Conservation (phyloP, 2,329 filamentous ascomycete species). For the Fusarium penzigii region DNA sequence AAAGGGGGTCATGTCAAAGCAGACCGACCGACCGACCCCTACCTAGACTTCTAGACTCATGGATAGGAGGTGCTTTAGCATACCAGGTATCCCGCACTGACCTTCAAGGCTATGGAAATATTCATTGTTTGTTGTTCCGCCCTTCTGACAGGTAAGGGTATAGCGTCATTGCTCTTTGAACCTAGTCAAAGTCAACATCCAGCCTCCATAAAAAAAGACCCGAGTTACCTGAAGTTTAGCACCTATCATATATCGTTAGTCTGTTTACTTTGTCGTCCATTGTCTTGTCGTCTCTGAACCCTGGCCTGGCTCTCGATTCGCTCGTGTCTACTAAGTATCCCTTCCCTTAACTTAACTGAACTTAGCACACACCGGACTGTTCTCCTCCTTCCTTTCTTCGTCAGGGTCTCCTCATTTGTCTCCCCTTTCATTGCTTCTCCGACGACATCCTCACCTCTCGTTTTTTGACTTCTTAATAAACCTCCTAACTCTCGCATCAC, state of each 20-base stretch:
- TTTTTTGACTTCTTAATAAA: neutral
- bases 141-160: neutral
- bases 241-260: constrained; percentile 19
- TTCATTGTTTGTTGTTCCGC: too few species aligned
- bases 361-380: constrained; percentile 5
- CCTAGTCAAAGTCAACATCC: neutral
- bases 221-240: neutral
- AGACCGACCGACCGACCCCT: too few species aligned
- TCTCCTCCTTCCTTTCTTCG: constrained; percentile 10
- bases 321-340: constrained; percentile 22
- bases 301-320: constrained; percentile 15
- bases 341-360: constrained; percentile 11
- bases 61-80: too few species aligned
- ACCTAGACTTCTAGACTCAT: too few species aligned
- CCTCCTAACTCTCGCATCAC: constrained; percentile 1
- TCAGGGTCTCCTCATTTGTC: neutral
- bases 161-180: constrained; percentile 11
- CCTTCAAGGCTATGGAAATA: too few species aligned
- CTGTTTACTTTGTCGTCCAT: constrained; percentile 15
- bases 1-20: too few species aligned
- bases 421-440: constrained; percentile 6
- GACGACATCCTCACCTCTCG: constrained; percentile 13
- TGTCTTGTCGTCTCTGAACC: neutral
- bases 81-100: too few species aligned
- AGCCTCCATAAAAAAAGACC: neutral